These are phyloP conservation scores for Colletotrichum plurivorum DNA, from an alignment of 2,329 filamentous ascomycete genomes.

Conservation along the genomic window DNA sequence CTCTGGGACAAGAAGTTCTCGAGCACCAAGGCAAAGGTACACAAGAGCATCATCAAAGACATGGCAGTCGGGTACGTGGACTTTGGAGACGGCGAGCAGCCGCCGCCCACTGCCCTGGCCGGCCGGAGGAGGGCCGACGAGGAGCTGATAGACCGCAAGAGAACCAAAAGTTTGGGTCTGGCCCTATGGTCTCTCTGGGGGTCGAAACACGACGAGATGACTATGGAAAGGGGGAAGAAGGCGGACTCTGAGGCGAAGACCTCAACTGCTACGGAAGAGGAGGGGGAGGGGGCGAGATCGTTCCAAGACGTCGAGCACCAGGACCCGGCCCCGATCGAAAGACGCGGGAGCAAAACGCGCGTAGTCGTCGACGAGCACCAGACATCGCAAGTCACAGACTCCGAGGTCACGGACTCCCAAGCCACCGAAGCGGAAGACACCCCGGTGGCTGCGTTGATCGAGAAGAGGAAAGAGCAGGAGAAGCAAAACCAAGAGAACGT, in stretches of 20 bases:
- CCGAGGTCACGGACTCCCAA: constrained; percentile 42
- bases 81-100: constrained; percentile 79
- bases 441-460: constrained; percentile 59
- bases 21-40: constrained; percentile 77
- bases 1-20: constrained; percentile 82
- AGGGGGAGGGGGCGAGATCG: constrained; percentile 60
- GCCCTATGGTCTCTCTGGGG: constrained; percentile 91
- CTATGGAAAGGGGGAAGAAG: constrained; percentile 72
- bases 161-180: constrained; percentile 80
- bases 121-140: constrained; percentile 72
- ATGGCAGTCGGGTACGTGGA: constrained; percentile 79
- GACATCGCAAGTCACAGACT: constrained; percentile 44
- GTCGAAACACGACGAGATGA: constrained; percentile 87
- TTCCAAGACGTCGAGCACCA: constrained; percentile 58
- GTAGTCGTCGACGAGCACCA: constrained; percentile 68
- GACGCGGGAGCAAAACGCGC: constrained; percentile 60
- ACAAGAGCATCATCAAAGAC: constrained; percentile 81
- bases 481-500: constrained; percentile 41
- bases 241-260: constrained; percentile 53
- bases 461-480: constrained; percentile 56
- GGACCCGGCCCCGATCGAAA: constrained; percentile 48
- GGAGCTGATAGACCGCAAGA: constrained; percentile 66
- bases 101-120: constrained; percentile 87
- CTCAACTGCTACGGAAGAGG: constrained; percentile 53
- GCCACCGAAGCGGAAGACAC: constrained; percentile 54